Conservation (phyloP, 306 rosid species). For the Ormosia semicastrata region DNA sequence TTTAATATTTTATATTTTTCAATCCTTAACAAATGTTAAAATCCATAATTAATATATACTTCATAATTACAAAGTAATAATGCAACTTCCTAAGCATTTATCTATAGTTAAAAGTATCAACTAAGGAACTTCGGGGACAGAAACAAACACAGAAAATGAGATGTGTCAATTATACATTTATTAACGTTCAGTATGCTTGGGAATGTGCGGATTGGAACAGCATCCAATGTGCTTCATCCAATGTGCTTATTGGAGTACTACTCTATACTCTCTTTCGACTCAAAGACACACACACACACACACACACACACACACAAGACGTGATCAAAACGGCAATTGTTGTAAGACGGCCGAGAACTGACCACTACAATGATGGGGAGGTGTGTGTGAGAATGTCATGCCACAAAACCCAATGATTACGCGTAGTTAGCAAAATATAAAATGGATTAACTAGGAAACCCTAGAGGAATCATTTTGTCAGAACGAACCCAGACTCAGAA, state of each 20-base stretch:
- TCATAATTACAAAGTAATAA: background rate
- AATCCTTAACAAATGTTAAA: too few species aligned
- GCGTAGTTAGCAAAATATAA: background rate
- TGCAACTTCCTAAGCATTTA: background rate
- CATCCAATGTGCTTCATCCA: slow-evolving; percentile 48
- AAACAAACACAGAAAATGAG: background rate
- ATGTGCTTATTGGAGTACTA: background rate
- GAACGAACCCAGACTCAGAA: slow-evolving; percentile 28
- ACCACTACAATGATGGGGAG: slow-evolving; percentile 28
- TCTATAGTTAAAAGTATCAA: background rate
- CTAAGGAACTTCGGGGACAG: background rate
- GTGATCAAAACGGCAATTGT: background rate
- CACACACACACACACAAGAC: background rate
- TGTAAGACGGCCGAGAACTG: background rate
- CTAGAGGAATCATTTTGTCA: slow-evolving; percentile 46
- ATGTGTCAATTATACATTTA: background rate
- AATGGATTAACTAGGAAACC: slow-evolving; percentile 35
- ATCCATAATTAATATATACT: too few species aligned
- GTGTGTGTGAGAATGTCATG: slow-evolving; percentile 7
- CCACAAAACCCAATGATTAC: slow-evolving; percentile 26
- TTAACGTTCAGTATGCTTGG: background rate
- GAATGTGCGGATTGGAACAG: slow-evolving; percentile 30
- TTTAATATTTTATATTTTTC: too few species aligned
- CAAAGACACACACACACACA: background rate
- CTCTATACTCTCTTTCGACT: background rate